Conservation (phyloP, 306 rosid genomes). For the Prunus armeniaca region DNA sequence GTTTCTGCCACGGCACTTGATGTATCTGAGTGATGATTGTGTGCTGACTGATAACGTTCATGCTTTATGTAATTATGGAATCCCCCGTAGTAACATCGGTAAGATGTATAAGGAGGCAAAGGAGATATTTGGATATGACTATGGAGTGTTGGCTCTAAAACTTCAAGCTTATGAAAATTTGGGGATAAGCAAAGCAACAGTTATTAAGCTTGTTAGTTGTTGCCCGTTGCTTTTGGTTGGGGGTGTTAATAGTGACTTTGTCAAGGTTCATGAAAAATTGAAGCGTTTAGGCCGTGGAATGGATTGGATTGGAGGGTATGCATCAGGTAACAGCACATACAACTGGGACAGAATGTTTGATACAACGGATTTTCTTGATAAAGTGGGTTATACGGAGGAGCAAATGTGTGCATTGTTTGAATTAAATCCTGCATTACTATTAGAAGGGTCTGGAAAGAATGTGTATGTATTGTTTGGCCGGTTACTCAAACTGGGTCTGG, state of each 20-base stretch:
- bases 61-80: constrained; percentile 51
- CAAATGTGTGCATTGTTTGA: constrained; percentile 47
- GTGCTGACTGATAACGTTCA: constrained; percentile 54
- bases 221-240: constrained; percentile 69
- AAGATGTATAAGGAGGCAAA: constrained; percentile 59
- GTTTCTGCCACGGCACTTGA: constrained; percentile 46
- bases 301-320: constrained; percentile 58
- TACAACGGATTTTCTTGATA: constrained; percentile 47
- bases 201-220: constrained; percentile 58
- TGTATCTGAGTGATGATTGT: constrained; percentile 56
- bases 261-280: constrained; percentile 49
- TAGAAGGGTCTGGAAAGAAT: constrained; percentile 66
- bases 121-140: constrained; percentile 52
- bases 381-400: constrained; percentile 49
- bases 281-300: constrained; percentile 44
- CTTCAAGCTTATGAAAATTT: constrained; percentile 56
- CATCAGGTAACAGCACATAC: constrained; percentile 40
- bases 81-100: constrained; percentile 60
- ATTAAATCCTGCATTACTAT: constrained; percentile 46
- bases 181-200: constrained; percentile 53
- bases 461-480: constrained; percentile 43
- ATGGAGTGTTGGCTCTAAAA: constrained; percentile 45
- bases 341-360: constrained; percentile 66
- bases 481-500: constrained; percentile 50
- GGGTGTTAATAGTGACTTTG: constrained; percentile 35